Evolutionary conservation across 768 basidiomycete genomes (phyloP).

Genomic region (Pleurotus tuber-regium): DNA sequence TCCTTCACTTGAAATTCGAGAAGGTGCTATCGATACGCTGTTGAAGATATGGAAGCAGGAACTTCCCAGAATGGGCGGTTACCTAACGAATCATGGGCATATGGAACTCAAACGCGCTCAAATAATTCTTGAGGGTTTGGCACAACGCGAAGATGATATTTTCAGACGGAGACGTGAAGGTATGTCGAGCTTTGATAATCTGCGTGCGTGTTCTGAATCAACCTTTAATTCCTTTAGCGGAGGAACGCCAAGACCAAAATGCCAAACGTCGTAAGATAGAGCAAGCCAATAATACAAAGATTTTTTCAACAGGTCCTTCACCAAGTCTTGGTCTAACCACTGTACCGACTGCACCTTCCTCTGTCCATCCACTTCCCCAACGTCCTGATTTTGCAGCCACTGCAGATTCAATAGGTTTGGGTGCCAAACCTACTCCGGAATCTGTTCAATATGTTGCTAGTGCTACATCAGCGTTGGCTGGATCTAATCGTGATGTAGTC

Average conservation of each 20-base stretch:
- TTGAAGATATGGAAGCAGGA: constrained; percentile 95
- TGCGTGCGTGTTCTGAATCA: constrained; percentile 18
- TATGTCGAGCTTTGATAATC: constrained; percentile 34
- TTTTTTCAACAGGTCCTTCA: constrained; percentile 44
- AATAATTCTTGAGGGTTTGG: constrained; percentile 93
- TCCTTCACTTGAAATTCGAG: constrained; percentile 96
- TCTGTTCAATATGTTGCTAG: constrained; percentile 55
- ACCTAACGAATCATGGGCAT: constrained; percentile 90
- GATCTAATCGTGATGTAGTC: constrained; percentile 88
- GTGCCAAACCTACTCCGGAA: constrained; percentile 57
- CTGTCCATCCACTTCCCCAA: constrained; percentile 58
- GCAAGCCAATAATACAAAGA: constrained; percentile 39
- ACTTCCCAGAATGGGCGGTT: constrained; percentile 95
- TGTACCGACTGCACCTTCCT: constrained; percentile 38
- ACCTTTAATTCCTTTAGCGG: constrained; percentile 51
- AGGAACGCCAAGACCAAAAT: constrained; percentile 91
- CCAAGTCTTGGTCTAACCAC: constrained; percentile 46
- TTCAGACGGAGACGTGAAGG: constrained; percentile 91
- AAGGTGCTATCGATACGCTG: constrained; percentile 97
- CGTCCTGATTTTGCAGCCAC: constrained; percentile 73
- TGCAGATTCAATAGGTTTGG: constrained; percentile 76
- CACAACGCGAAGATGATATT: constrained; percentile 93
- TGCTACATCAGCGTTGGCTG: constrained; percentile 72
- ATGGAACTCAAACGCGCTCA: constrained; percentile 84
- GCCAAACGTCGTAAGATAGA: constrained; percentile 82